Evolutionary conservation across 2,329 filamentous ascomycete species (phyloP), one percentile per base, ranked within the genome.

Genomic region (Gnomoniopsis sp.): DNA sequence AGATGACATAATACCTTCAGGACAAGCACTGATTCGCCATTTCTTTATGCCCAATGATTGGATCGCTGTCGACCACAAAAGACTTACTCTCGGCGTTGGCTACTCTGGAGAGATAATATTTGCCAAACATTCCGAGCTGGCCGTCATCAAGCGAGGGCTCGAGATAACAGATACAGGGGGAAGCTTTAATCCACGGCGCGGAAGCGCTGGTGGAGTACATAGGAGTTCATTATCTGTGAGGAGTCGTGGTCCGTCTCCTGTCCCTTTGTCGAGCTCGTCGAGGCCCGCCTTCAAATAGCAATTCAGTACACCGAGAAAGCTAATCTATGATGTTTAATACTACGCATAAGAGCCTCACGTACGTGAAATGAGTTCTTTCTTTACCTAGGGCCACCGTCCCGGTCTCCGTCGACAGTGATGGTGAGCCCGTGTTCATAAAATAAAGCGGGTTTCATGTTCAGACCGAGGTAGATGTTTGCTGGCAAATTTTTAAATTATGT

Each of bases 11-110:
- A 2, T 21, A 3, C 12, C 53, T 11, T 2, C 3, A 22, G 11
- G 38, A 15, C 36, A 10, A 10, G 3, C 30, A 38, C 6, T 50
- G 47, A 49, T 62, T 12, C 58, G 62, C 2, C 64, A 68, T 44
- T 68, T 67, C 58, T 66, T 66, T 55, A 23, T 68, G n/a, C 66
- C 66, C 3, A 55, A 53, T 12, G 61, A 66, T 55, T 68, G 65
- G 64, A 23, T 64, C 14, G 59, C 57, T 30, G 53, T 59, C 12
- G 48, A 59, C 12, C 30, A 53, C 33, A 38, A 44, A 17, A 19
- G n/a, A 6, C 50, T 62, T 12, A 22, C 61, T 6, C 38, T 63
- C 17, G 63, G 57, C 1, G 21, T 65, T 10, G 53, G 63, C 2
- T 15, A 30, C 1, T 19, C 6, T 2, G 65, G 63, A 2, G 64